Conservation (phyloP, 495 filamentous ascomycete species). For the Pseudevernia furfuracea region DNA sequence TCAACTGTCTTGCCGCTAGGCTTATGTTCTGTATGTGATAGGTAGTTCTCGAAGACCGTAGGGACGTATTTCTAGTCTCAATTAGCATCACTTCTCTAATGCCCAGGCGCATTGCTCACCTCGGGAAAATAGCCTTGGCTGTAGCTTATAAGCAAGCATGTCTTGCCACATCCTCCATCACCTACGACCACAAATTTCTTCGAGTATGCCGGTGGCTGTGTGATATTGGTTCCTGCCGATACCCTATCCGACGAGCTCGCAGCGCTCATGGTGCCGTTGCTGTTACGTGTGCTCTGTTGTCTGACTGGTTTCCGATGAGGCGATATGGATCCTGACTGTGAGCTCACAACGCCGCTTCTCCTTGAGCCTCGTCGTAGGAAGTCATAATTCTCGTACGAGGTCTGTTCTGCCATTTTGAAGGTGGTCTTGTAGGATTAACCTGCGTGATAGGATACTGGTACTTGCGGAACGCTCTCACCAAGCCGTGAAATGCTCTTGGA, state of each 20-base stretch:
- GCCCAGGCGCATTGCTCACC: slow-evolving; percentile 44
- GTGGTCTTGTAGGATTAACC: not conserved
- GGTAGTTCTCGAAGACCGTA: slow-evolving; percentile 99
- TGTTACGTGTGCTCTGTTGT: slow-evolving; percentile 54
- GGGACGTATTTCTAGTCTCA: slow-evolving; percentile 89
- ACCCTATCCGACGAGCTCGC: slow-evolving; percentile 58
- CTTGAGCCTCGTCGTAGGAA: slow-evolving; percentile 41
- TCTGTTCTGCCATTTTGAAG: slow-evolving; percentile 40
- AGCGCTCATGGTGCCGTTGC: slow-evolving; percentile 74
- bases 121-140: slow-evolving; percentile 97
- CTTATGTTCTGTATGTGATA: slow-evolving; percentile 85
- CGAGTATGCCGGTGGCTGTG: slow-evolving; percentile 81
- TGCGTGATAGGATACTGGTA: not conserved
- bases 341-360: slow-evolving; percentile 31
- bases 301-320: slow-evolving; percentile 47
- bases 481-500: not conserved
- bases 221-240: slow-evolving; percentile 76
- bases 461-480: not conserved
- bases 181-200: slow-evolving; percentile 99
- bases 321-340: slow-evolving; percentile 39
- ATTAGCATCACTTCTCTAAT: slow-evolving; percentile 14
- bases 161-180: slow-evolving; percentile 97
- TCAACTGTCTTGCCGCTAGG: slow-evolving; percentile 87
- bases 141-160: slow-evolving; percentile 95
- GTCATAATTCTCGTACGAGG: slow-evolving; percentile 46